These are phyloP conservation scores for Flaveria floridana DNA, from an alignment of 140 eudicot species.

Conservation along the genomic window DNA sequence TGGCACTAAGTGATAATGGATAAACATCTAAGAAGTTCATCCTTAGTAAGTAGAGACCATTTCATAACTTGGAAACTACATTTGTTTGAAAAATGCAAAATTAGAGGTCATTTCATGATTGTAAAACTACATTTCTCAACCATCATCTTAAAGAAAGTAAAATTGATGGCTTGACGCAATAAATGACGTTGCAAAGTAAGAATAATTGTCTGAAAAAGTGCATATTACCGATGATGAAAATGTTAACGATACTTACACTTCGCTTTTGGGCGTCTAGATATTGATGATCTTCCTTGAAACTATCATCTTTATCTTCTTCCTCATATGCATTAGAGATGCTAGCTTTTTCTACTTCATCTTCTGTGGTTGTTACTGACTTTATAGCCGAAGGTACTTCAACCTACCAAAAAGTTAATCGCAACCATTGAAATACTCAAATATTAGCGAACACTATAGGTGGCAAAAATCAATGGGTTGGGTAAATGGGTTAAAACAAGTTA, in stretches of 20 bases:
- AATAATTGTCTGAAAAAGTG: neutral
- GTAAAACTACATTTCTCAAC: neutral
- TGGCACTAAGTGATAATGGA: neutral
- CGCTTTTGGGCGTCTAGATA: conserved; percentile 38
- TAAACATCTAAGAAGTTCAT: neutral
- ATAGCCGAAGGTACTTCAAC: conserved; percentile 25
- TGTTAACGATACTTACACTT: conserved; percentile 28
- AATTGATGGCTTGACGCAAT: neutral
- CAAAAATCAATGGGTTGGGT: neutral
- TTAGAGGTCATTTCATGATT: neutral
- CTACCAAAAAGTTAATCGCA: conserved; percentile 14
- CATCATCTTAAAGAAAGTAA: neutral
- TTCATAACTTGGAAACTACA: neutral
- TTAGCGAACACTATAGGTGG: neutral
- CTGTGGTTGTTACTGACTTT: conserved; percentile 2
- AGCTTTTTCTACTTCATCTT: conserved; percentile 17
- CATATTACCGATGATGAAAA: neutral
- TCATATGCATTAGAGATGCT: conserved; percentile 29
- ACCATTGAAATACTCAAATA: neutral
- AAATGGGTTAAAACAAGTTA: neutral
- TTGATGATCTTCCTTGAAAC: conserved; percentile 37
- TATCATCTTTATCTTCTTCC: conserved; percentile 18
- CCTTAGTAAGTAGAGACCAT: neutral
- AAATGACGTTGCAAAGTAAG: neutral
- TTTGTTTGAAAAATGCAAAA: neutral